A percentile compares a stretch with the other conserved stretches of the same genome.
phyloP scores from a whole-genome alignment of 1,139 yeast genomes.

The Kurtzmaniella quercitrusa region DNA sequence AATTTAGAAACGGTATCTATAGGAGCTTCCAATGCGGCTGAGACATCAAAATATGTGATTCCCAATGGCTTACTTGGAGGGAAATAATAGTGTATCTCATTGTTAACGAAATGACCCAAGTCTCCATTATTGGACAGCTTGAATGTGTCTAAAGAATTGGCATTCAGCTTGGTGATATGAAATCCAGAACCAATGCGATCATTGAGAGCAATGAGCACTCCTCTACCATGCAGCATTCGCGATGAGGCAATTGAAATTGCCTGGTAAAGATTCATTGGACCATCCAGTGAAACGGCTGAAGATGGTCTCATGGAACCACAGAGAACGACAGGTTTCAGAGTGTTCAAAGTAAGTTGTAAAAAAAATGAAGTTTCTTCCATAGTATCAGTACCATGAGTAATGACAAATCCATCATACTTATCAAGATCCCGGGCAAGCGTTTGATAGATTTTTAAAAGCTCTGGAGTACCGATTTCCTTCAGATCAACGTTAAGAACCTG shows the following conservation, averaged over 20 bases:
- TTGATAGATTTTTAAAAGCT: slow-evolving; percentile 30
- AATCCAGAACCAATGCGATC: slow-evolving; percentile 68
- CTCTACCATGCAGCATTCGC: slow-evolving; percentile 49
- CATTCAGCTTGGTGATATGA: slow-evolving; percentile 66
- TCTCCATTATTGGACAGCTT: slow-evolving; percentile 68
- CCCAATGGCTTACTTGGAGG: slow-evolving; percentile 62
- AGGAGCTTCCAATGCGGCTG: slow-evolving; percentile 11
- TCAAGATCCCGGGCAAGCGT: slow-evolving; percentile 42
- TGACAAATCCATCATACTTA: slow-evolving; percentile 53
- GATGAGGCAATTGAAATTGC: slow-evolving; percentile 62
- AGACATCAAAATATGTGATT: slow-evolving; percentile 36
- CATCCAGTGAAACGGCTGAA: slow-evolving; percentile 66
- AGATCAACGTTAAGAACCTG: slow-evolving; percentile 66
- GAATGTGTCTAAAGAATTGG: slow-evolving; percentile 66
- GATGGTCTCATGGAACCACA: slow-evolving; percentile 76
- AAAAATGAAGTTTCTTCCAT: slow-evolving; percentile 71
- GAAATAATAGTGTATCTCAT: slow-evolving; percentile 59
- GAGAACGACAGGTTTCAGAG: slow-evolving; percentile 58
- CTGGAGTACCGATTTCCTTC: slow-evolving; percentile 51
- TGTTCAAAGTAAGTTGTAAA: slow-evolving; percentile 53
- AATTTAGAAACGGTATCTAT: slow-evolving; percentile 20
- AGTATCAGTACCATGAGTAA: slow-evolving; percentile 73
- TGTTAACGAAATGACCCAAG: slow-evolving; percentile 64
- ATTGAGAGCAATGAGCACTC: slow-evolving; percentile 60
- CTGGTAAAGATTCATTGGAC: slow-evolving; percentile 69